Percentiles rank a stretch among this genome's conserved stretches.
Conservation (phyloP, 768 basidiomycete species). For the Rhizopogon vinicolor region DNA sequence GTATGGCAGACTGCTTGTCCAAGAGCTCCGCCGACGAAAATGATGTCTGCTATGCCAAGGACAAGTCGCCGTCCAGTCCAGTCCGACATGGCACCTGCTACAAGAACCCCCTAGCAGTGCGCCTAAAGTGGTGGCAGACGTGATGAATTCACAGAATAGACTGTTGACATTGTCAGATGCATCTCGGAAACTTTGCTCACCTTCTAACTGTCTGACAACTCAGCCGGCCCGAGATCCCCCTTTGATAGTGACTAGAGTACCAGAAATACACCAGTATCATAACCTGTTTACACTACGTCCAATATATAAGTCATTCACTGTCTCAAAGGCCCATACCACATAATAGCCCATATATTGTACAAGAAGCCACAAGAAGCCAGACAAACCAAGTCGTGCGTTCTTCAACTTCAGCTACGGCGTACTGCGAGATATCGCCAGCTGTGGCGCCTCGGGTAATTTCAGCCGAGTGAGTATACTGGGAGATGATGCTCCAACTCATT, state of each 20-base stretch:
- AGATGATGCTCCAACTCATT: too few relatives aligned
- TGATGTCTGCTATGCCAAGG: constrained; percentile 60
- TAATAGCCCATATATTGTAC: constrained; percentile 68
- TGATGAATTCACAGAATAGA: constrained; percentile 63
- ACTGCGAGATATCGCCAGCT: constrained; percentile 52
- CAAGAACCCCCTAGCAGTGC: constrained; percentile 73
- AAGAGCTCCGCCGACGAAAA: constrained; percentile 74
- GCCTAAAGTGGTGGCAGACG: constrained; percentile 72
- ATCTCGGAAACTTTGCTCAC: constrained; percentile 22
- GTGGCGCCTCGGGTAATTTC: constrained; percentile 10
- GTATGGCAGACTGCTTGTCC: constrained; percentile 66
- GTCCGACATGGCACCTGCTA: constrained; percentile 66
- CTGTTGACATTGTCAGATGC: not conserved
- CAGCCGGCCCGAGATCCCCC: constrained; percentile 54
- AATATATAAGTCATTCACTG: not conserved
- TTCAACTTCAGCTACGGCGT: constrained; percentile 59
- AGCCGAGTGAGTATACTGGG: too few relatives aligned
- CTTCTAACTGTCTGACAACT: constrained; percentile 60
- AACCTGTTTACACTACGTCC: constrained; percentile 39
- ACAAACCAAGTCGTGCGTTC: constrained; percentile 69
- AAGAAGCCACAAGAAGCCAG: constrained; percentile 70
- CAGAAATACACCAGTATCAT: constrained; percentile 82
- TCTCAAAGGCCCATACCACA: constrained; percentile 47
- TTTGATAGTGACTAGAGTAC: constrained; percentile 75
- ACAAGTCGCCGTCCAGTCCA: constrained; percentile 64